phyloP scores from a whole-genome alignment of 441 rosid genomes.

The Pelargonium australe region DNA sequence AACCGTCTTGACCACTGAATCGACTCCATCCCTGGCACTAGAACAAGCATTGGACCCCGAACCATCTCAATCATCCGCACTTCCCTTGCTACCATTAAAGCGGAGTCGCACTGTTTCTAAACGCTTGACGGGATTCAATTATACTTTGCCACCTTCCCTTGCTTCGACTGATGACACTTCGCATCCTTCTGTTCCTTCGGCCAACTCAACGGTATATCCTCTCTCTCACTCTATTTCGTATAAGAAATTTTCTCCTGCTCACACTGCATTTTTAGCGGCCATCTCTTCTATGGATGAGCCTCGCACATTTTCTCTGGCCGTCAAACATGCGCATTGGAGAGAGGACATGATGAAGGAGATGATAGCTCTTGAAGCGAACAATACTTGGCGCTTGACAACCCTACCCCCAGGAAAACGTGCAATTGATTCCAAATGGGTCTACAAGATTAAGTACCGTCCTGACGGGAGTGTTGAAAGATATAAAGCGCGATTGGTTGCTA shows the following conservation, averaged over 20 bases:
- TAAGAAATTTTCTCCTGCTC: background rate
- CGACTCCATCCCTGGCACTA: too few relatives aligned
- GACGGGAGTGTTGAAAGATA: background rate
- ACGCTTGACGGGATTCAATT: background rate
- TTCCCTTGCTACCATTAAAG: too few relatives aligned
- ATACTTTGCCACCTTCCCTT: background rate
- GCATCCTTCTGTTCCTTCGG: background rate
- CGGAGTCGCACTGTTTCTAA: background rate
- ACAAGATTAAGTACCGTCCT: background rate
- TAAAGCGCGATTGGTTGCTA: constrained; percentile 11
- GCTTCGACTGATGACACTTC: background rate
- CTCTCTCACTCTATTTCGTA: background rate
- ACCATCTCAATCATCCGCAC: too few relatives aligned
- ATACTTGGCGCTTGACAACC: background rate
- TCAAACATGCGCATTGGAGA: background rate
- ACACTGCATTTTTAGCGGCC: background rate
- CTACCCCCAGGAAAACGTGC: background rate
- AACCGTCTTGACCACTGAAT: too few relatives aligned
- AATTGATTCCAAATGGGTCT: background rate
- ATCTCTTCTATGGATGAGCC: background rate
- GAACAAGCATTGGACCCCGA: too few relatives aligned
- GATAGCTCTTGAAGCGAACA: background rate
- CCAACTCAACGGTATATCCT: background rate
- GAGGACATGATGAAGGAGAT: background rate
- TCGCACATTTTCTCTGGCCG: background rate